Percentiles rank a stretch among this genome's conserved stretches.
Evolutionary conservation across 2,329 filamentous ascomycete genomes (phyloP).

Genomic region (Penicillium hordei): DNA sequence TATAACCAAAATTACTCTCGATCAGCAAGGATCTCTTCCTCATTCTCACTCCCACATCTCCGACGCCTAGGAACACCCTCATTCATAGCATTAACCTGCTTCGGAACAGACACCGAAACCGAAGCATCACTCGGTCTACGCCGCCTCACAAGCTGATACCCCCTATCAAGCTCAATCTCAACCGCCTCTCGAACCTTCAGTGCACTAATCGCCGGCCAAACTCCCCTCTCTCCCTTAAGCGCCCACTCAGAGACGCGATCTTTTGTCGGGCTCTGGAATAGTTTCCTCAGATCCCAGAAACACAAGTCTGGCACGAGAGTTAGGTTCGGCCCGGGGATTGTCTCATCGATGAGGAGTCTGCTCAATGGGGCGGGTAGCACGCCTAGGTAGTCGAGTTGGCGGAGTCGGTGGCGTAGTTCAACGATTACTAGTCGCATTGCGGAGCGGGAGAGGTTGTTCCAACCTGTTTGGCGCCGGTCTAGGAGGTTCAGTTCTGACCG

Average conservation of each 20-base stretch:
- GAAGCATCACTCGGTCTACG: slow-evolving; percentile 33
- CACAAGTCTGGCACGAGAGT: slow-evolving; percentile 80
- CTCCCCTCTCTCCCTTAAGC: slow-evolving; percentile 75
- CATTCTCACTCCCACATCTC: slow-evolving; percentile 23
- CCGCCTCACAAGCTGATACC: slow-evolving; percentile 74
- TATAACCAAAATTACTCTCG: slow-evolving; percentile 8
- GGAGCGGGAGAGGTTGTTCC: slow-evolving; percentile 58
- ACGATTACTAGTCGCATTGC: slow-evolving; percentile 67
- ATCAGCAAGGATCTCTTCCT: slow-evolving; percentile 16
- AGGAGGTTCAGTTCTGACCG: slow-evolving; percentile 78
- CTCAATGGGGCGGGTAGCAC: slow-evolving; percentile 69
- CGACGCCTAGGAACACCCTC: slow-evolving; percentile 31
- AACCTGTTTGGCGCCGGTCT: slow-evolving; percentile 57
- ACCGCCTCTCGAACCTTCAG: slow-evolving; percentile 79
- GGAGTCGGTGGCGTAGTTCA: slow-evolving; percentile 76
- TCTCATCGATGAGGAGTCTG: slow-evolving; percentile 78
- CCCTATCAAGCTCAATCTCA: slow-evolving; percentile 82
- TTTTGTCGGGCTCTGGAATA: slow-evolving; percentile 79
- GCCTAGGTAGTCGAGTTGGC: slow-evolving; percentile 75
- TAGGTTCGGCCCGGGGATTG: slow-evolving; percentile 72
- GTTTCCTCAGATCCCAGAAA: slow-evolving; percentile 68
- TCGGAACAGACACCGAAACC: slow-evolving; percentile 15
- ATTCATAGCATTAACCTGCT: slow-evolving; percentile 25
- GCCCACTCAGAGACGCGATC: slow-evolving; percentile 83
- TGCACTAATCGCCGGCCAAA: slow-evolving; percentile 86